These are phyloP conservation scores for Backusella sp. DNA, from an alignment of 192 early-diverging fungal genomes.

Conservation along the genomic window DNA sequence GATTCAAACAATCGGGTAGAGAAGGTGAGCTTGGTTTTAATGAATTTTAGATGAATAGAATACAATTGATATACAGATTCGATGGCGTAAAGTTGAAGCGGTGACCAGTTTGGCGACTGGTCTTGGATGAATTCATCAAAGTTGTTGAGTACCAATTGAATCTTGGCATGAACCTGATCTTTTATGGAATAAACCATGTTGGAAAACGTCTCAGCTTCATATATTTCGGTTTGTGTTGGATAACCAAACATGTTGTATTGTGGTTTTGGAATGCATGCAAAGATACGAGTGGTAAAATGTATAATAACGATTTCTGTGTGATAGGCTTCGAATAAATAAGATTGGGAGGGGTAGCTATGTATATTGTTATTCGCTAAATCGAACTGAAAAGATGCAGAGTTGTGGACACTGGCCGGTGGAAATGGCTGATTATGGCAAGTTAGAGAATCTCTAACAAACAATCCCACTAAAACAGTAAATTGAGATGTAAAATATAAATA, in stretches of 20 bases:
- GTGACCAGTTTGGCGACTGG: background rate
- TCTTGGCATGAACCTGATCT: background rate
- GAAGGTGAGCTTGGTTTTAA: background rate
- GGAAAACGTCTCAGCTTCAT: background rate
- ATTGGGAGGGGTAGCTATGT: background rate
- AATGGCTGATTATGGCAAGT: background rate
- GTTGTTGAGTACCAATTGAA: background rate
- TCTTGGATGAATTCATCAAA: background rate
- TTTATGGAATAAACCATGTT: background rate
- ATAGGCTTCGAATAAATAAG: constrained; percentile 3
- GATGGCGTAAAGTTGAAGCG: background rate
- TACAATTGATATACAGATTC: constrained; percentile 5
- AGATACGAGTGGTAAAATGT: background rate
- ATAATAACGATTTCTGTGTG: background rate
- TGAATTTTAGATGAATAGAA: constrained; percentile 8
- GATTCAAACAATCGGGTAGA: background rate
- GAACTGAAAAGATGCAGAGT: constrained; percentile 21
- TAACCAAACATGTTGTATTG: constrained; percentile 6
- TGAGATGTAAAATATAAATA: too few relatives aligned
- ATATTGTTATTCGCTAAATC: constrained; percentile 10
- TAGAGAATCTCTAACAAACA: constrained; percentile 14
- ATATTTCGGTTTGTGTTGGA: background rate
- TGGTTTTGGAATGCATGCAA: background rate
- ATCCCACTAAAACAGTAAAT: constrained; percentile 9
- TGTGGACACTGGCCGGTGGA: background rate